phyloP scores from a whole-genome alignment of 2,329 filamentous ascomycete species.

The Pseudonectria foliicola region DNA sequence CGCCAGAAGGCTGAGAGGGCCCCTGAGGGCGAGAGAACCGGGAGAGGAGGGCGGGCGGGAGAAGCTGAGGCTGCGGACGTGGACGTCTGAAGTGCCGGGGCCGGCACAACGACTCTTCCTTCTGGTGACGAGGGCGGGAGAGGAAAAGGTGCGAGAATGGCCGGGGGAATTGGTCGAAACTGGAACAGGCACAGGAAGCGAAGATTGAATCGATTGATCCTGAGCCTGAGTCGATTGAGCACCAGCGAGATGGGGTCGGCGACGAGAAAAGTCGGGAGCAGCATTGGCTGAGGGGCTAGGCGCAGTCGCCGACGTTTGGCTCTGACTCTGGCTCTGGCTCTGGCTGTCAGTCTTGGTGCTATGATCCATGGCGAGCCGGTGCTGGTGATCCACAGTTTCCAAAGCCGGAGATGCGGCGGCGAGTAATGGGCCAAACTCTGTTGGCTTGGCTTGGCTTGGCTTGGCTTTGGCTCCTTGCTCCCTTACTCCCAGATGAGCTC shows the following conservation, averaged over 20 bases:
- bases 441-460: too few species aligned
- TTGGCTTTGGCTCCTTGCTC: too few species aligned
- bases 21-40: conserved; percentile 36
- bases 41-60: conserved; percentile 49
- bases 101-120: conserved; percentile 55
- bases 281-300: conserved; percentile 21
- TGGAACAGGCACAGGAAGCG: neutral
- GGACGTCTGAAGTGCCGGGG: conserved; percentile 49
- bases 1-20: conserved; percentile 34
- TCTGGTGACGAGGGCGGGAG: conserved; percentile 18
- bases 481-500: too few species aligned
- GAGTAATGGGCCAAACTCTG: conserved; percentile 1
- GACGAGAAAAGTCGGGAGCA: conserved; percentile 21
- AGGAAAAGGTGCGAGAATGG: neutral
- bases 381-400: conserved; percentile 12
- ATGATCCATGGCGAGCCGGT: conserved; percentile 18
- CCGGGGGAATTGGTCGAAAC: too few species aligned
- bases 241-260: conserved; percentile 10
- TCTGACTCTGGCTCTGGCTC: too few species aligned
- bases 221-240: conserved; percentile 9
- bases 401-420: neutral
- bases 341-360: conserved; percentile 17
- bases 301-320: conserved; percentile 13
- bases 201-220: conserved; percentile 9
- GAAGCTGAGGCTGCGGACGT: conserved; percentile 54